Evolutionary conservation across 306 rosid species (phyloP), one percentile per base, ranked within the genome.

Genomic region (Vigna mungo): DNA sequence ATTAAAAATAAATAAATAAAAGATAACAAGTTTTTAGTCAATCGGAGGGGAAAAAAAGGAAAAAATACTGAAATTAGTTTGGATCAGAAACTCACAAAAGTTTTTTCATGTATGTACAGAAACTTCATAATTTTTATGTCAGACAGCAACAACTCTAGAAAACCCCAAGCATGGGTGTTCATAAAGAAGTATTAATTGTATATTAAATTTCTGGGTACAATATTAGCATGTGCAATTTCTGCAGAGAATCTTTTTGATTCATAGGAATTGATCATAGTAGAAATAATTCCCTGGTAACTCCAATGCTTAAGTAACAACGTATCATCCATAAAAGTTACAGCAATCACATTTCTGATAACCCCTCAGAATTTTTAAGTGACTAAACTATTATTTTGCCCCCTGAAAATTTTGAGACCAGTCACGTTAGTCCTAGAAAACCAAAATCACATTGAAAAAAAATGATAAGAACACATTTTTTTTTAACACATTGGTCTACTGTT

Each of bases 151-250:
- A 46, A 20, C 72, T 21, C 73, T 23, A 49, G 25, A 51, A 79
- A 30, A 54, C 32, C 46, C 72, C 4, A 60, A 79, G 16, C 46
- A 66, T 32, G 68, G 6, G 16, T 44, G 58, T 13, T 44, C 70
- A 46, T 32, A 17, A 1, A 65, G 13, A n/a, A 32, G 4, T 36
- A 14, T 3, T 9, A 46, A 11, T 41, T 36, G 21, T 37, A 53
- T 63, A 69, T 51, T 53, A 41, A 82, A 60, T 20, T 77, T 37
- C 53, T 10, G 14, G 64, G 60, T 56, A 63, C 44, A 37, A 63
- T 54, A 20, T 75, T 75, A 58, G 21, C 66, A 75, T 10, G 14
- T 60, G 68, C 66, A 62, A 37, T 55, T 36, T 71, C 36, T 63
- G 0, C 62, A 41, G 36, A 9, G 46, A 41, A 11, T 41, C 46